A percentile compares a stretch with the other conserved stretches of the same genome.
phyloP scores from a whole-genome alignment of 305 asterid genomes.

The Striga hermonthica region DNA sequence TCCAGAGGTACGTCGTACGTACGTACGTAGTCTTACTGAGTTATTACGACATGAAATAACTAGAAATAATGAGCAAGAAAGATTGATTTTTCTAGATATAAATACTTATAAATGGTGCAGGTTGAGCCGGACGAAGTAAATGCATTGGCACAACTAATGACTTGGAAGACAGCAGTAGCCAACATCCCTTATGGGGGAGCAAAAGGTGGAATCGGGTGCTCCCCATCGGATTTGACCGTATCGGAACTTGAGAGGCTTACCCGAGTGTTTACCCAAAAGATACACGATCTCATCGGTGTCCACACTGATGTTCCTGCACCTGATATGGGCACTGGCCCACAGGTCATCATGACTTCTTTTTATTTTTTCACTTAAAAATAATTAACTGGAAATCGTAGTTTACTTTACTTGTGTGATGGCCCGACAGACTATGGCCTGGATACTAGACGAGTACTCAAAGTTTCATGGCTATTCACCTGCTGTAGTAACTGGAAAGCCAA shows the following conservation, averaged over 20 bases:
- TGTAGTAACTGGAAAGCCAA: slow-evolving; percentile 85
- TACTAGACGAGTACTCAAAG: slow-evolving; percentile 87
- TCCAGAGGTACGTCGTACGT: slow-evolving; percentile 81
- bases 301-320: slow-evolving; percentile 89
- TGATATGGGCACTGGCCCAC: slow-evolving; percentile 90
- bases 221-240: slow-evolving; percentile 57
- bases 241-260: slow-evolving; percentile 84
- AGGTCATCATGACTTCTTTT: slow-evolving; percentile 31
- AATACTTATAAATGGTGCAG: too few species aligned
- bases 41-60: too few species aligned
- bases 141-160: slow-evolving; percentile 85
- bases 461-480: slow-evolving; percentile 95
- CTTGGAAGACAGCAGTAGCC: slow-evolving; percentile 92
- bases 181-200: slow-evolving; percentile 93
- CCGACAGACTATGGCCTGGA: slow-evolving; percentile 88
- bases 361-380: too few species aligned
- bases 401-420: neutral
- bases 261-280: slow-evolving; percentile 79
- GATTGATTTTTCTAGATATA: too few species aligned
- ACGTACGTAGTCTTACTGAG: too few species aligned
- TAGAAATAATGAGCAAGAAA: too few species aligned
- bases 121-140: slow-evolving; percentile 92
- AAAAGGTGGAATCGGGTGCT: slow-evolving; percentile 87
- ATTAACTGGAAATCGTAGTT: too few species aligned
- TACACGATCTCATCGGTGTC: slow-evolving; percentile 74